Conservation (phyloP, 2,329 filamentous ascomycete species). For the Ophiostoma fasciatum region DNA sequence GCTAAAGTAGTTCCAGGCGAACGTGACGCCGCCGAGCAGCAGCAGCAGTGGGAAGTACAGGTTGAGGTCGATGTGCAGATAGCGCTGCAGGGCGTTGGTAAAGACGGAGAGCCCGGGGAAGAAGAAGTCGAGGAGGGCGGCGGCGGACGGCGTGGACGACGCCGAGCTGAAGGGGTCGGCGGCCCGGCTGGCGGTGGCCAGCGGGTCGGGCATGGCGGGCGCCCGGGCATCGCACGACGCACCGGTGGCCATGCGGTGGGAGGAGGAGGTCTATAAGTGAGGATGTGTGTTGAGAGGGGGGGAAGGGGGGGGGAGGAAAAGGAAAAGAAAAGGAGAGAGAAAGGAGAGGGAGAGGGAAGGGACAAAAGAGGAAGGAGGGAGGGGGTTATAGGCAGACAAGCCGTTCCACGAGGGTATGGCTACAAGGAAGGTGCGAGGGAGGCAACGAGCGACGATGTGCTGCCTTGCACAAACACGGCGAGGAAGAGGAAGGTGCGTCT, state of each 20-base stretch:
- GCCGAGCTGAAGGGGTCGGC: conserved; percentile 2
- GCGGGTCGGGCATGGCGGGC: background rate
- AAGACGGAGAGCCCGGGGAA: conserved; percentile 51
- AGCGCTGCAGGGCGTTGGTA: conserved; percentile 35
- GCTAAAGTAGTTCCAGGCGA: conserved; percentile 38
- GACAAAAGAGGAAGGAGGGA: background rate
- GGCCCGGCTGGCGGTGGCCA: conserved; percentile 2
- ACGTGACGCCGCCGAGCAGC: conserved; percentile 30
- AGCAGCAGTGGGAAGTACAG: conserved; percentile 46
- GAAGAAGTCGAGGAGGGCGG: conserved; percentile 41
- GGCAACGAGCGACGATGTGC: no score
- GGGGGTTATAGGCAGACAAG: no score
- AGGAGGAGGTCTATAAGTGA: no score
- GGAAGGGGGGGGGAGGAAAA: background rate
- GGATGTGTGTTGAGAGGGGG: background rate
- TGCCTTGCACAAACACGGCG: no score
- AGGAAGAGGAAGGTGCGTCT: no score
- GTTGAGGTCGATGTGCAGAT: conserved; percentile 47
- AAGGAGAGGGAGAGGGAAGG: background rate
- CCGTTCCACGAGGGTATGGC: no score
- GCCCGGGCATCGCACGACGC: background rate
- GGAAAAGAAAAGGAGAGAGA: background rate
- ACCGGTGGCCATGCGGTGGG: no score
- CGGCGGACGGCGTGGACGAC: conserved; percentile 1
- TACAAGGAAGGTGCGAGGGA: no score